Conservation (phyloP, 441 rosid genomes). For the Rhodomyrtus psidioides region DNA sequence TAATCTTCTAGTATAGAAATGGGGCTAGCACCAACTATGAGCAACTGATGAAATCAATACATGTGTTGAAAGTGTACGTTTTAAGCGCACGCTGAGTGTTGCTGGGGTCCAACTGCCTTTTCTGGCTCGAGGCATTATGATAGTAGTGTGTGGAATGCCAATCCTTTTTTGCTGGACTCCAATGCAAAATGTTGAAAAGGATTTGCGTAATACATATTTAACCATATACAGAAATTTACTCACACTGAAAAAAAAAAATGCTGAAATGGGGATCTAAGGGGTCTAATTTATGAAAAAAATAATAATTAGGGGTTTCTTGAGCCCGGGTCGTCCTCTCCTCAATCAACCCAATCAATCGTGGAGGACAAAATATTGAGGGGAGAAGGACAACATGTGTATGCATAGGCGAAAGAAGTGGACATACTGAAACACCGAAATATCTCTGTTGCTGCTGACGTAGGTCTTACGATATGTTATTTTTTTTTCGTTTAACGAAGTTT, state of each 20-base stretch:
- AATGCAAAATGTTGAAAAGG: background rate
- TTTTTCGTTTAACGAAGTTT: background rate
- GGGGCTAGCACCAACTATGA: background rate
- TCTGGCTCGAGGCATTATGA: background rate
- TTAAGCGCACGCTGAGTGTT: background rate
- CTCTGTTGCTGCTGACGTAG: background rate
- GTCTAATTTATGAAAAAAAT: background rate
- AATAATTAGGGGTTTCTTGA: background rate
- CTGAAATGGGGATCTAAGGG: background rate
- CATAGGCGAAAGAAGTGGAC: background rate
- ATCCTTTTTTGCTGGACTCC: background rate
- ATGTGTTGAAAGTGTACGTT: background rate
- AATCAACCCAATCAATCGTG: background rate
- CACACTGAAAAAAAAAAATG: background rate
- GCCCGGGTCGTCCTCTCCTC: background rate
- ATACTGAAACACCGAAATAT: background rate
- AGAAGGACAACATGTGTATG: background rate
- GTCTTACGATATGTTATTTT: background rate
- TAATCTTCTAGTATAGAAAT: background rate
- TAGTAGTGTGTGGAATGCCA: background rate
- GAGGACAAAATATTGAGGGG: background rate
- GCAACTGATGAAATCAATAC: background rate
- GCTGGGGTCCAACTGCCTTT: background rate
- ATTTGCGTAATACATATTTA: background rate
- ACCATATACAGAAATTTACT: background rate